These are phyloP conservation scores for Aristolochia fimbriata DNA, from an alignment of 164 flowering plant species.

Conservation along the genomic window DNA sequence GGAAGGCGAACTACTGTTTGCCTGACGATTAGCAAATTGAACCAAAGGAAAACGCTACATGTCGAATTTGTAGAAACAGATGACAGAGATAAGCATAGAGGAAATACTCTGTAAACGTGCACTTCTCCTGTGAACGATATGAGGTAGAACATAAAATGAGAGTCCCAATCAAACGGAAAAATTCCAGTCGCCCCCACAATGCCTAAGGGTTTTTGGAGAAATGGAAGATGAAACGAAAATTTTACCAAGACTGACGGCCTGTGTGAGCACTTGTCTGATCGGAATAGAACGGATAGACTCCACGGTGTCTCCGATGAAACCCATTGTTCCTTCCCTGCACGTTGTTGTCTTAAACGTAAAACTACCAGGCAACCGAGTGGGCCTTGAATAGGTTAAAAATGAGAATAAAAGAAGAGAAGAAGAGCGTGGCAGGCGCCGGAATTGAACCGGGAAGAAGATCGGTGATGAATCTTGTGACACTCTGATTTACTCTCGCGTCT, in stretches of 20 bases:
- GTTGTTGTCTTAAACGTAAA: neutral
- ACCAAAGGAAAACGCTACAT: too few relatives aligned
- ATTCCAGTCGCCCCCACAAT: neutral
- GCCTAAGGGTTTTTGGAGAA: neutral
- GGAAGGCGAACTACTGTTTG: too few relatives aligned
- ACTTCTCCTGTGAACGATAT: neutral
- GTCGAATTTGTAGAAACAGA: neutral
- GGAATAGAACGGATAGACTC: conserved; percentile 63
- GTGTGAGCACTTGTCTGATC: conserved; percentile 60
- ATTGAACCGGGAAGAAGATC: too few relatives aligned
- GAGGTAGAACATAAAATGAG: neutral
- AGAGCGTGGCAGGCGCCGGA: too few relatives aligned
- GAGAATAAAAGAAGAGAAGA: too few relatives aligned
- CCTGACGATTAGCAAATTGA: too few relatives aligned
- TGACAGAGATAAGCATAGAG: neutral
- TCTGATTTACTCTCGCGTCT: too few relatives aligned
- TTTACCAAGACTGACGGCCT: conserved; percentile 70
- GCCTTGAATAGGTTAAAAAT: too few relatives aligned
- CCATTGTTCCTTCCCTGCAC: conserved; percentile 32
- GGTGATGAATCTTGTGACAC: too few relatives aligned
- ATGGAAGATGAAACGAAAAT: conserved; percentile 1
- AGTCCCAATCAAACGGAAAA: neutral
- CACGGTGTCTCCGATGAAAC: conserved; percentile 58
- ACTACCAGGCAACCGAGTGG: too few relatives aligned
- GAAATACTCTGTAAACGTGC: neutral